These are phyloP conservation scores for Candida saitoana DNA, from an alignment of 805 yeast genomes.

Conservation along the genomic window DNA sequence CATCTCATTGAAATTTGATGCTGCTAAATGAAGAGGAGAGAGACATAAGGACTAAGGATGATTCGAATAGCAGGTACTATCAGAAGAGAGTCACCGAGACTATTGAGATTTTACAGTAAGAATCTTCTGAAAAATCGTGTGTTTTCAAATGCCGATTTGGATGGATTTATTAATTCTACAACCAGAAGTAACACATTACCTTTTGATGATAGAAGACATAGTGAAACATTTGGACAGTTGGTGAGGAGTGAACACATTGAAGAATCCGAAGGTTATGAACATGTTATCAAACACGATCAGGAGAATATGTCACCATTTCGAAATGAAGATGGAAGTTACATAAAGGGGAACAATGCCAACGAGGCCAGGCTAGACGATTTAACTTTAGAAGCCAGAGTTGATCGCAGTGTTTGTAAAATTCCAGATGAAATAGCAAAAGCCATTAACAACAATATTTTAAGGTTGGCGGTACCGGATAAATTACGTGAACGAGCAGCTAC, in stretches of 20 bases:
- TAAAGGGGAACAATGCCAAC: slow-evolving; percentile 41
- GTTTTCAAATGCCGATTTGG: background rate
- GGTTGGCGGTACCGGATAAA: slow-evolving; percentile 57
- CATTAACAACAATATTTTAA: slow-evolving; percentile 61
- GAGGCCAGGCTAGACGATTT: slow-evolving; percentile 56
- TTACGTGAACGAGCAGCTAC: slow-evolving; percentile 60
- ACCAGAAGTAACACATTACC: slow-evolving; percentile 10
- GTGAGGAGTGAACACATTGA: slow-evolving; percentile 3
- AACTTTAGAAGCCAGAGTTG: slow-evolving; percentile 55
- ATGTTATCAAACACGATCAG: background rate
- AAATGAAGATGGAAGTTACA: slow-evolving; percentile 36
- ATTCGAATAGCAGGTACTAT: slow-evolving; percentile 1
- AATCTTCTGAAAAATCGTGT: background rate
- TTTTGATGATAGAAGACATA: slow-evolving; percentile 17
- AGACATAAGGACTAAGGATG: background rate
- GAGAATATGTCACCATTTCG: slow-evolving; percentile 30
- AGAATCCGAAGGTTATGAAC: background rate
- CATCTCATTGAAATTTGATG: background rate
- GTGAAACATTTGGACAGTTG: slow-evolving; percentile 13
- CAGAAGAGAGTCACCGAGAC: background rate
- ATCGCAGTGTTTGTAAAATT: slow-evolving; percentile 47
- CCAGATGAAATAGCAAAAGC: slow-evolving; percentile 55
- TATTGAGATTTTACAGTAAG: background rate
- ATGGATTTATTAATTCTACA: background rate
- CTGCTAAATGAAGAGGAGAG: background rate